Evolutionary conservation across 176 grass and related monocot genomes (phyloP).

Genomic region (Typha latifolia): DNA sequence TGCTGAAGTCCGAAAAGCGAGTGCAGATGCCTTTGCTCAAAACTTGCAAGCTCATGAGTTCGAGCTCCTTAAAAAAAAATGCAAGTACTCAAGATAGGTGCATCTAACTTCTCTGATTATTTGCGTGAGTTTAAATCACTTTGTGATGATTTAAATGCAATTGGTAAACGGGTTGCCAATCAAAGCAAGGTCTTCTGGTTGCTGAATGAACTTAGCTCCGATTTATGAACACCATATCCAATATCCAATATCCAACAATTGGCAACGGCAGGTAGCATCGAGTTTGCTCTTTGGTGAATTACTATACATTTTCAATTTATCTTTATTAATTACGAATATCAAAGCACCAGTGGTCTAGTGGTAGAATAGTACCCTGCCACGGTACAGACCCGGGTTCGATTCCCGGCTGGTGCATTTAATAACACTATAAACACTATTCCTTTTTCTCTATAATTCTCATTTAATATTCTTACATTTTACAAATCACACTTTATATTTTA

Average conservation of each 20-base stretch:
- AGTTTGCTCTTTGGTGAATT: too few species aligned
- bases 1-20: neutral
- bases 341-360: constrained; percentile 44
- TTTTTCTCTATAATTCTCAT: too few species aligned
- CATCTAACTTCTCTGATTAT: neutral
- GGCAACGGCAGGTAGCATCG: too few species aligned
- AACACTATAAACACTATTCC: too few species aligned
- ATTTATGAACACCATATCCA: too few species aligned
- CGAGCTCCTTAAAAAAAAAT: neutral
- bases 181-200: neutral
- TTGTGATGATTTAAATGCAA: neutral
- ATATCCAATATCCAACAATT: too few species aligned
- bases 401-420: constrained; percentile 38
- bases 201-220: neutral
- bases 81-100: too few species aligned
- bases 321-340: too few species aligned
- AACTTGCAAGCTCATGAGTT: neutral
- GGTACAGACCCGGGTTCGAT: constrained; percentile 63
- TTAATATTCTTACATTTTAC: too few species aligned
- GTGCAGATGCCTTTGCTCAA: neutral
- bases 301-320: too few species aligned
- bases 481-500: too few species aligned
- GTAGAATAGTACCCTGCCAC: constrained; percentile 77
- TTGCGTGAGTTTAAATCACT: neutral
- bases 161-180: neutral